Base-by-base conservation (phyloP, 78 protist genomes). In the Blattamonas nauphoetae region DNA sequence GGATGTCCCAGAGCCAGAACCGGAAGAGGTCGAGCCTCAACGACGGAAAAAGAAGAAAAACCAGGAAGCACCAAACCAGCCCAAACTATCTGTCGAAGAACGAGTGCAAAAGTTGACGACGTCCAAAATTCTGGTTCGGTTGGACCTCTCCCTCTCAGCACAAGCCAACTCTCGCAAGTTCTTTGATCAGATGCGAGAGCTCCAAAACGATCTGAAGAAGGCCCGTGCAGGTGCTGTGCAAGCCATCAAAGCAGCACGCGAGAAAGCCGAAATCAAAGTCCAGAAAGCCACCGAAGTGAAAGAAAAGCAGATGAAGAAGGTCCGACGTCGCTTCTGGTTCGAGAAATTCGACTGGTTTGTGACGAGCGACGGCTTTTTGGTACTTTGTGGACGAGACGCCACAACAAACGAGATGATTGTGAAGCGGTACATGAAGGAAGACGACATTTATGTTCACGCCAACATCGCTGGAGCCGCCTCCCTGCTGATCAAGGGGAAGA, bases 381-480 rank as follows among this genome's bases (percentile, higher is more conserved):
- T 79, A 6, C 83, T 79, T n/a, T 79, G 83, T 79, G 83, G 83
- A 5, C 4, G 83, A 21, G 83, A 79, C 41, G 83, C 83, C 6
- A 6, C 4, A n/a, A 79, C 83, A 11, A 79, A 79, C 83, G 83
- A 79, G 21, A 79, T 79, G 83, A 4, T 79, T 4, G 83, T 79
- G 83, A n/a, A 36, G 41, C 33, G 83, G 83, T 79, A 79, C 6
- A 5, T 79, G 83, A 6, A 21, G 6, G 41, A 6, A 5, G 45
- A 21, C 11, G 83, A 79, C 83, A 36, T 79, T 5, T 79, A 79
- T 21, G 83, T 79, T 4, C 83, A 79, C 41, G 83, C 83, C 5
- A 21, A 79, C 83, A 79, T 79, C 83, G 43, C 4, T 21, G 83
- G 83, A 6, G 83, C 83, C 4, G 83, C 83, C 83, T 38, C 83